phyloP scores from a whole-genome alignment of 305 asterid genomes.

The Vinca major region DNA sequence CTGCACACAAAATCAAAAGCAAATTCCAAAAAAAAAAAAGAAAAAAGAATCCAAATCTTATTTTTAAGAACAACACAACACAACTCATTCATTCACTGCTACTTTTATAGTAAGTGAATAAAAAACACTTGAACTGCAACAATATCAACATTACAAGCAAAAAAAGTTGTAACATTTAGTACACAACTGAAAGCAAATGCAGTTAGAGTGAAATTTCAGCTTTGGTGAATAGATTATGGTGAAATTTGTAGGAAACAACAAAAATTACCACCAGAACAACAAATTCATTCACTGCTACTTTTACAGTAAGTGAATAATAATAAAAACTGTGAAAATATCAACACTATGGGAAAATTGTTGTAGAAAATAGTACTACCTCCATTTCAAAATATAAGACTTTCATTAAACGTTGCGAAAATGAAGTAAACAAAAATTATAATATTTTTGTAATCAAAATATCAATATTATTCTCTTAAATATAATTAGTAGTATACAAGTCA shows the following conservation, averaged over 20 bases:
- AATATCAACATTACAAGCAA: not conserved
- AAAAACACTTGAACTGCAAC: not conserved
- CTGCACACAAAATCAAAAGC: slow-evolving; percentile 29
- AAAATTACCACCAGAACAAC: no score
- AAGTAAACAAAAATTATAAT: no score
- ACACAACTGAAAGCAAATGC: not conserved
- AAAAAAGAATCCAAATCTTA: not conserved
- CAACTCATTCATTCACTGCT: not conserved
- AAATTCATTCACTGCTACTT: no score
- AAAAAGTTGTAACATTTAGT: not conserved
- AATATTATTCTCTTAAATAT: no score
- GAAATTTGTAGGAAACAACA: not conserved
- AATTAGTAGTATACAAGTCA: no score
- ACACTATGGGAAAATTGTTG: no score
- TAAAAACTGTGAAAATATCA: no score
- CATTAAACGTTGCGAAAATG: no score
- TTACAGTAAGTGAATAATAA: no score
- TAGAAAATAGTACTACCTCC: not conserved
- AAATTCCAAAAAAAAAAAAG: not conserved
- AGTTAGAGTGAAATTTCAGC: not conserved
- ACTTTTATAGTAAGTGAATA: not conserved
- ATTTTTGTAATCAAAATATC: no score
- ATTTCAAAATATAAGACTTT: no score
- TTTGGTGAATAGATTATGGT: not conserved
- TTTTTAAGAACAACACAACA: not conserved